Conservation (phyloP, 305 asterid species). For the Salvia sclarea region DNA sequence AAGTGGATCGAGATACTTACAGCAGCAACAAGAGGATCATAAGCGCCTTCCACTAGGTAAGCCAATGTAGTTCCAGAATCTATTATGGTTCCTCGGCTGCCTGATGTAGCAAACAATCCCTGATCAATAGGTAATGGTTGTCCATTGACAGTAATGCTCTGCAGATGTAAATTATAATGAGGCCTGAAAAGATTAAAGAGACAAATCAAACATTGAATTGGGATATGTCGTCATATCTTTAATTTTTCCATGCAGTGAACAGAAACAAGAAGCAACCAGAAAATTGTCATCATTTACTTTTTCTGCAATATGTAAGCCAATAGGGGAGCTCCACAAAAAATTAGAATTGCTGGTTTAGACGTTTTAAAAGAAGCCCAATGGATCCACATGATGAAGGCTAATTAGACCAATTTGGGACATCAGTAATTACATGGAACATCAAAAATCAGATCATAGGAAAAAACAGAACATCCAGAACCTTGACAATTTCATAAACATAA, state of each 20-base stretch:
- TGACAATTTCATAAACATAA: background rate
- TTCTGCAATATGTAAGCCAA: constrained; percentile 18
- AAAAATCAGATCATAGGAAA: constrained; percentile 1
- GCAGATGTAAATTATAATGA: constrained; percentile 86
- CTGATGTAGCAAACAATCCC: constrained; percentile 79
- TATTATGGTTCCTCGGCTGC: constrained; percentile 75
- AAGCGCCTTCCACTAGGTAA: constrained; percentile 87
- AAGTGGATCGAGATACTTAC: constrained; percentile 53
- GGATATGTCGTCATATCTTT: constrained; percentile 13
- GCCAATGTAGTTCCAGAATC: constrained; percentile 98
- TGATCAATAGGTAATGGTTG: constrained; percentile 74
- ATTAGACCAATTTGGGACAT: background rate
- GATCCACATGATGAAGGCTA: background rate
- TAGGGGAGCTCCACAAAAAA: constrained; percentile 7
- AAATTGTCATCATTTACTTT: constrained; percentile 16
- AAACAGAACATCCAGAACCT: background rate
- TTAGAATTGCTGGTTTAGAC: background rate
- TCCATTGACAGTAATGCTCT: constrained; percentile 89
- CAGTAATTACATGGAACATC: background rate
- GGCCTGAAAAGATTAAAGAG: constrained; percentile 55
- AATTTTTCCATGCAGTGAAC: constrained; percentile 17
- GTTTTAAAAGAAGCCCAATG: background rate
- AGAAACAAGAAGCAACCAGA: constrained; percentile 19
- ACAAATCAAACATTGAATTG: constrained; percentile 30
- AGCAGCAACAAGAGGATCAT: constrained; percentile 80